phyloP scores from a whole-genome alignment of 371 early-diverging fungal genomes.

The Capniomyces stellatus region DNA sequence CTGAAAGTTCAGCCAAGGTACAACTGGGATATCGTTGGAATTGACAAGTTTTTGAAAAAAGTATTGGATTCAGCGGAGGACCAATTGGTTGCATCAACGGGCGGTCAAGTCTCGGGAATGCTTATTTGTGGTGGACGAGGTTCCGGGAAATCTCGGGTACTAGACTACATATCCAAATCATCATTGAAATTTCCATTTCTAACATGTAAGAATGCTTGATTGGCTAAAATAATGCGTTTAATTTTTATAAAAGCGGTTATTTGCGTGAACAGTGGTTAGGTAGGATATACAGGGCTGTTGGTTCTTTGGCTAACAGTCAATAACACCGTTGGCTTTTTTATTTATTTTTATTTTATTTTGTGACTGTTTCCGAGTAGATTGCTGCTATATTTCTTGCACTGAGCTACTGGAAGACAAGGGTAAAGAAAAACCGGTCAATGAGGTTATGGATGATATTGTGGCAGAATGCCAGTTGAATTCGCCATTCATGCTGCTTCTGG shows the following conservation, averaged over 20 bases:
- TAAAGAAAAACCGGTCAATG: background rate
- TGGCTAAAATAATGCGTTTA: too few species aligned
- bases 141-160: conserved; percentile 64
- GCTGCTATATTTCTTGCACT: conserved; percentile 22
- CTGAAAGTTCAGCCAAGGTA: background rate
- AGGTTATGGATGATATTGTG: background rate
- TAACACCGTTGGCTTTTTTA: too few species aligned
- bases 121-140: conserved; percentile 68
- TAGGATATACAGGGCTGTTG: too few species aligned
- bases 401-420: conserved; percentile 25
- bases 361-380: too few species aligned
- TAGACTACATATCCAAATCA: conserved; percentile 18
- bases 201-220: too few species aligned
- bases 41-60: conserved; percentile 9
- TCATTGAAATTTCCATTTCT: background rate
- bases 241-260: too few species aligned
- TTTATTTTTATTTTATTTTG: too few species aligned
- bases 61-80: conserved; percentile 10
- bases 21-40: conserved; percentile 8
- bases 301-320: too few species aligned
- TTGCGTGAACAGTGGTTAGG: too few species aligned
- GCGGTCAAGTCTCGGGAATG: conserved; percentile 34
- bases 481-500: conserved; percentile 2
- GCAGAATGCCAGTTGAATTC: background rate
- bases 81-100: conserved; percentile 5